These are phyloP conservation scores for Fusarium irregulare DNA, from an alignment of 2,329 filamentous ascomycete genomes.

Conservation along the genomic window DNA sequence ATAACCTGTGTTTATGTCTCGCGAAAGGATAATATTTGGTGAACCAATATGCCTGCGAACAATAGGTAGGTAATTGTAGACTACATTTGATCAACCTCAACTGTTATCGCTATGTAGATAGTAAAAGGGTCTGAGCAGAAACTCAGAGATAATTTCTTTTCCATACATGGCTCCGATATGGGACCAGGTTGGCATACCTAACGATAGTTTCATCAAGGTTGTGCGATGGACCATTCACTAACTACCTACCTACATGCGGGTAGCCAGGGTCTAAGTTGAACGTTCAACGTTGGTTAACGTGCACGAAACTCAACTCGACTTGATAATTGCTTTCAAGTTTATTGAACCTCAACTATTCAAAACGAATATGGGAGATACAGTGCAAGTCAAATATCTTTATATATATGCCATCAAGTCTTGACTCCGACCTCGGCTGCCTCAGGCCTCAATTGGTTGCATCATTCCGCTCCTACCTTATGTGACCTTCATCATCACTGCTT, in stretches of 20 bases:
- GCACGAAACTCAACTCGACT: background rate
- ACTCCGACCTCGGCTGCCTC: constrained; percentile 46
- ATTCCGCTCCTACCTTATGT: constrained; percentile 38
- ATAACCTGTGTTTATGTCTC: background rate
- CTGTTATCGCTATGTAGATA: background rate
- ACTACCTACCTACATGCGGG: background rate
- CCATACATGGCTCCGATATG: background rate
- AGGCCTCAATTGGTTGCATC: constrained; percentile 47
- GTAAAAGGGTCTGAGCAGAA: background rate
- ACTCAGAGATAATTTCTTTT: background rate
- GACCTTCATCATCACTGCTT: constrained; percentile 31
- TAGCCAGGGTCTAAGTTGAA: background rate
- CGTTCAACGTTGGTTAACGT: background rate
- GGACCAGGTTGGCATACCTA: background rate
- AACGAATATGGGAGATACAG: background rate
- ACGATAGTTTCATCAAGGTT: background rate
- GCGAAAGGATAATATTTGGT: background rate
- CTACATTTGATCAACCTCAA: background rate
- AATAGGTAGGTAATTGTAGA: background rate
- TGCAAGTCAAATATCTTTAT: background rate
- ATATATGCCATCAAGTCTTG: background rate
- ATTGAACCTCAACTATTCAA: background rate
- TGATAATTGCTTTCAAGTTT: background rate
- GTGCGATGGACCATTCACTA: background rate
- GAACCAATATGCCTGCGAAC: background rate